These are phyloP conservation scores for Alternaria sp. DNA, from an alignment of 2,329 filamentous ascomycete species.

Conservation along the genomic window DNA sequence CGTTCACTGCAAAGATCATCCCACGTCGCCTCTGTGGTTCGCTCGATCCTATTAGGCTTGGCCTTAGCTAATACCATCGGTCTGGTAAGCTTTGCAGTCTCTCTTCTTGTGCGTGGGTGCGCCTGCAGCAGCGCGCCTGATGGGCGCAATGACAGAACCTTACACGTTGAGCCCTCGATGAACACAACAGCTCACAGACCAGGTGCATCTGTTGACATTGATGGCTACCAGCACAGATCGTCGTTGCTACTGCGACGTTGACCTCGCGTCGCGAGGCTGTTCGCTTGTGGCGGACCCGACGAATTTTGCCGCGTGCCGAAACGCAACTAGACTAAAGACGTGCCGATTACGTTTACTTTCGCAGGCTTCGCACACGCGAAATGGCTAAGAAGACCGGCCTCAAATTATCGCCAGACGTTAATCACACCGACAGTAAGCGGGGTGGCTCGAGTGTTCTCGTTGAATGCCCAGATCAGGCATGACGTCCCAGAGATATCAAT, in stretches of 20 bases:
- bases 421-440: conserved; percentile 11
- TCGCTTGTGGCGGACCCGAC: neutral
- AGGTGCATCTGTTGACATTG: neutral
- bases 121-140: neutral
- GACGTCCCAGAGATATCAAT: conserved; percentile 1
- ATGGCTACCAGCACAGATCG: neutral
- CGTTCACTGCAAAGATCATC: conserved; percentile 20
- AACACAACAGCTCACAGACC: neutral
- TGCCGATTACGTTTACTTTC: conserved; percentile 15
- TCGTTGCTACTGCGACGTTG: neutral
- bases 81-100: neutral
- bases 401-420: neutral
- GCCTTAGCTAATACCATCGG: neutral
- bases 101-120: neutral
- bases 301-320: conserved; percentile 11
- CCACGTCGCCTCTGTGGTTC: conserved; percentile 11
- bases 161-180: neutral
- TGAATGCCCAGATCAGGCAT: conserved; percentile 1
- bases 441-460: neutral
- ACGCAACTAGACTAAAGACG: conserved; percentile 7
- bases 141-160: neutral
- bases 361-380: conserved; percentile 7
- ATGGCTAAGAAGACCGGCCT: conserved; percentile 2
- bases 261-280: neutral
- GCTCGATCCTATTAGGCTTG: neutral